These are phyloP conservation scores for Ramaria rubella DNA, from an alignment of 768 basidiomycete genomes.

Conservation along the genomic window DNA sequence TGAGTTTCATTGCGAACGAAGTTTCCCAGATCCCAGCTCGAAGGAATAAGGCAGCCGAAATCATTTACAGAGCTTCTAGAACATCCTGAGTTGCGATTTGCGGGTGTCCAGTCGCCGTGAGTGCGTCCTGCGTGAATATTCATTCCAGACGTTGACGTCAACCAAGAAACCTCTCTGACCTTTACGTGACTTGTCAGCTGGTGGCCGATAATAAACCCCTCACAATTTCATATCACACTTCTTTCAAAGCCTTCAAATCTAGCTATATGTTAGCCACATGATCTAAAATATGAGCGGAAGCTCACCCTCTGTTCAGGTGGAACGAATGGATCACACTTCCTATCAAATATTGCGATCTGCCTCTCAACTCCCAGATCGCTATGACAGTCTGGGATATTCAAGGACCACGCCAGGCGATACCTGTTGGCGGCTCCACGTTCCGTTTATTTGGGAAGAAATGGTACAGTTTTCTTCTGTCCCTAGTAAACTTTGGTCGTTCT, in stretches of 20 bases:
- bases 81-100: conserved; percentile 73
- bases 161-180: conserved; percentile 78
- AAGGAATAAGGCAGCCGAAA: conserved; percentile 68
- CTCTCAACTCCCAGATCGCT: conserved; percentile 78
- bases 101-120: conserved; percentile 78
- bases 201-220: conserved; percentile 89
- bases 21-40: conserved; percentile 63
- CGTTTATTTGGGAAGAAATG: conserved; percentile 90
- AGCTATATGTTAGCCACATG: conserved; percentile 54
- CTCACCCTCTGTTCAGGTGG: conserved; percentile 50
- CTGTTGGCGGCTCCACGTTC: conserved; percentile 90
- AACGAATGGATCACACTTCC: conserved; percentile 93
- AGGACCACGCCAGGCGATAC: conserved; percentile 67
- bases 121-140: conserved; percentile 23
- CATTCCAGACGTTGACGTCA: conserved; percentile 15
- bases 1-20: not conserved
- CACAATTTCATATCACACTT: conserved; percentile 86
- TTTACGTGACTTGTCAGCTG: conserved; percentile 90
- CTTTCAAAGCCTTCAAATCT: conserved; percentile 87
- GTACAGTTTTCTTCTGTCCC: conserved; percentile 33
- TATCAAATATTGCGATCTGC: conserved; percentile 90
- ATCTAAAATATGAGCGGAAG: not conserved
- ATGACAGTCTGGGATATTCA: conserved; percentile 97
- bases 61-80: conserved; percentile 77
- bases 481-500: not conserved